phyloP scores from a whole-genome alignment of 768 basidiomycete species.

The Psilocybe azurescens region DNA sequence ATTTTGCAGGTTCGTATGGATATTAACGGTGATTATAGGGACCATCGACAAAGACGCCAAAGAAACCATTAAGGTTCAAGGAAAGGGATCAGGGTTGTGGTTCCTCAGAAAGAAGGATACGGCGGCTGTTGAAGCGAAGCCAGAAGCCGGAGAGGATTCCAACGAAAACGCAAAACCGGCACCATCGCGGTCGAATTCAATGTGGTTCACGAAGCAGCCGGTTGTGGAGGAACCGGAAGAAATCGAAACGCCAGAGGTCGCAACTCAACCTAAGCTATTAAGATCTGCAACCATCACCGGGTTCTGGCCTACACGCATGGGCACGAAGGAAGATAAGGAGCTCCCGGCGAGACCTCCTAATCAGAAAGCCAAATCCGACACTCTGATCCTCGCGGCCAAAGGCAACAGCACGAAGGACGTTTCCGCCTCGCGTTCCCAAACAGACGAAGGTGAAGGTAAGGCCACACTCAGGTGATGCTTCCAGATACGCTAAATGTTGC shows the following conservation, averaged over 20 bases:
- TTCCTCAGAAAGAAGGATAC: slow-evolving; percentile 55
- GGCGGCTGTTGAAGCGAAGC: not conserved
- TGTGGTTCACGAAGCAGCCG: slow-evolving; percentile 31
- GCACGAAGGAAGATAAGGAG: slow-evolving; percentile 36
- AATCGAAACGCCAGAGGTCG: slow-evolving; percentile 11
- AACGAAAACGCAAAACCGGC: slow-evolving; percentile 4
- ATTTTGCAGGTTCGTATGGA: no score
- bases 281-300: slow-evolving; percentile 34
- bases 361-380: slow-evolving; percentile 35
- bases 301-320: slow-evolving; percentile 38
- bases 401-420: slow-evolving; percentile 30
- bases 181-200: slow-evolving; percentile 32
- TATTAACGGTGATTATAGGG: slow-evolving; percentile 48
- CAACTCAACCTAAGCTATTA: slow-evolving; percentile 12
- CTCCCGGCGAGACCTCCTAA: slow-evolving; percentile 28
- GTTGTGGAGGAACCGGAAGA: slow-evolving; percentile 36
- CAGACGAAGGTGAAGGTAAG: slow-evolving; percentile 35
- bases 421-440: slow-evolving; percentile 31
- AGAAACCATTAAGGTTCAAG: slow-evolving; percentile 64
- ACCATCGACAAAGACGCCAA: slow-evolving; percentile 64
- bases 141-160: slow-evolving; percentile 12
- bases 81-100: slow-evolving; percentile 55
- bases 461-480: not conserved
- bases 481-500: not conserved
- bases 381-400: slow-evolving; percentile 27